A percentile compares a stretch with the other conserved stretches of the same genome.
Evolutionary conservation across 2,329 filamentous ascomycete species (phyloP).

Genomic region (Claviceps sp.): DNA sequence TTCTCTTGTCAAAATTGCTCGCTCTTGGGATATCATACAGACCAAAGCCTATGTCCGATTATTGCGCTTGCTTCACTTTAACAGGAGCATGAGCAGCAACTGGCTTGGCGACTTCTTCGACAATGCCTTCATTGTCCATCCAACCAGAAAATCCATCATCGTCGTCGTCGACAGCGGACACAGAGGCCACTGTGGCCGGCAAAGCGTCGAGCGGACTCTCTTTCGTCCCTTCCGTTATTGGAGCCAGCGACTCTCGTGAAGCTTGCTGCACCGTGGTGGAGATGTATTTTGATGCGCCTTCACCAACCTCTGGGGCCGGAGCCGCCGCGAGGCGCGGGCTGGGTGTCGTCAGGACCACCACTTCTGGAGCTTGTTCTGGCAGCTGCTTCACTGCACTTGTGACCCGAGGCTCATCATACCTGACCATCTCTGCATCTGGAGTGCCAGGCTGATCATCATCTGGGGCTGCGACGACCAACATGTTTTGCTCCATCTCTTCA

Average conservation of each 20-base stretch:
- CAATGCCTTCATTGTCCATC: slow-evolving; percentile 13
- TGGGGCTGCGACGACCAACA: slow-evolving; percentile 54
- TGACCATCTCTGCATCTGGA: slow-evolving; percentile 26
- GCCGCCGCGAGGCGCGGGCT: neutral
- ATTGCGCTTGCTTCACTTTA: neutral
- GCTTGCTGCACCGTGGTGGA: neutral
- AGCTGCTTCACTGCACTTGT: neutral
- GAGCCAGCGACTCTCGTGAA: neutral
- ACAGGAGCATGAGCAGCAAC: neutral
- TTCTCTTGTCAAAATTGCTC: neutral
- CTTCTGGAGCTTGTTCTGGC: neutral
- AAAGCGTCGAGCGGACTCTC: slow-evolving; percentile 7
- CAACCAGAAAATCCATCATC: slow-evolving; percentile 15
- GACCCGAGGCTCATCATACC: slow-evolving; percentile 9
- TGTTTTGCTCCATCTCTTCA: slow-evolving; percentile 30
- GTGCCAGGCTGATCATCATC: slow-evolving; percentile 46
- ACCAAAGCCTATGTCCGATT: neutral
- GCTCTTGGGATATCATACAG: neutral
- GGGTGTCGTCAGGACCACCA: neutral
- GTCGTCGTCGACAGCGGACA: slow-evolving; percentile 4
- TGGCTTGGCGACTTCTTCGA: neutral
- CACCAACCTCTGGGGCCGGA: neutral
- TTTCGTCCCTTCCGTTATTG: neutral
- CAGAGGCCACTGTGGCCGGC: slow-evolving; percentile 5
- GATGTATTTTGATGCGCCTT: neutral